These are phyloP conservation scores for Salvia sclarea DNA, from an alignment of 305 asterid genomes.

Conservation along the genomic window DNA sequence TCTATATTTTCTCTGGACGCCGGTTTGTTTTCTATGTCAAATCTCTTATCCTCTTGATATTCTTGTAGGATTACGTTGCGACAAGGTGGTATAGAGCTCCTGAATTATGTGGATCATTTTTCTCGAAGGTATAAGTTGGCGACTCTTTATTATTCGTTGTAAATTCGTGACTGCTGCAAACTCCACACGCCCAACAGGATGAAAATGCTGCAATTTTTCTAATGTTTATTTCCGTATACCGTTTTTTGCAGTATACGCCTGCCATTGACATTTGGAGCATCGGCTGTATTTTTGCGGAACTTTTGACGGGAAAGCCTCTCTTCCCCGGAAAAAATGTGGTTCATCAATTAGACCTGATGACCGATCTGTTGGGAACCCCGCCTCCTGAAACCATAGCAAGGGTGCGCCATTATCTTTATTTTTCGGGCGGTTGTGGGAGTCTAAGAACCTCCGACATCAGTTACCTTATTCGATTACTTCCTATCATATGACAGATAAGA, in stretches of 20 bases:
- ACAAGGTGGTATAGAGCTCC: constrained; percentile 99
- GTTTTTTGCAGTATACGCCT: constrained; percentile 73
- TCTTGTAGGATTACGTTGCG: constrained; percentile 88
- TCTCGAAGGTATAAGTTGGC: constrained; percentile 73
- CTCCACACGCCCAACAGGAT: background rate
- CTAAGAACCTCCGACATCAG: background rate
- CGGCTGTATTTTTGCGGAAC: constrained; percentile 95
- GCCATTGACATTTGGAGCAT: constrained; percentile 99
- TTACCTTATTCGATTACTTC: constrained; percentile 25
- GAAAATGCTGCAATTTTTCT: background rate
- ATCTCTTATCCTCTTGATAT: constrained; percentile 3
- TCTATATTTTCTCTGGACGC: background rate
- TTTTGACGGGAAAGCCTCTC: constrained; percentile 84
- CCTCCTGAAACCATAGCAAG: constrained; percentile 90
- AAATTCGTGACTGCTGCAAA: background rate
- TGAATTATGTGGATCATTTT: constrained; percentile 95
- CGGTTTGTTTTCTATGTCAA: background rate
- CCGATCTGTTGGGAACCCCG: constrained; percentile 89
- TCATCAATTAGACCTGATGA: constrained; percentile 93
- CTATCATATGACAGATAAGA: constrained; percentile 65
- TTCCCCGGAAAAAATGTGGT: constrained; percentile 98
- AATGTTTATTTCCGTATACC: background rate
- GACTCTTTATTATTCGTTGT: background rate
- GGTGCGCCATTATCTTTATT: constrained; percentile 44
- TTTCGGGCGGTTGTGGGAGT: background rate